These are phyloP conservation scores for Oxalis stricta DNA, from an alignment of 441 rosid species.

Conservation along the genomic window DNA sequence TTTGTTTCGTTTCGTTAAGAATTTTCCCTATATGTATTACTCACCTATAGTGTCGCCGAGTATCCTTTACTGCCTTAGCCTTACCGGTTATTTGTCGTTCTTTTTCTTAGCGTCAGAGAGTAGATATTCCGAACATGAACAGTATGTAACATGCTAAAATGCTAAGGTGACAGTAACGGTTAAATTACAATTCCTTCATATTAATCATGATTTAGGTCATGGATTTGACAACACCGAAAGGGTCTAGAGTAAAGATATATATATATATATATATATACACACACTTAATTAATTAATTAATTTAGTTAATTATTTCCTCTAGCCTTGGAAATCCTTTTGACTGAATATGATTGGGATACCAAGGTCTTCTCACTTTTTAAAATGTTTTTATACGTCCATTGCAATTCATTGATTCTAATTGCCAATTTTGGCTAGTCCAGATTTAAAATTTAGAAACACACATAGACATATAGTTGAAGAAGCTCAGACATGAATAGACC, in stretches of 20 bases:
- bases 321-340: conserved; percentile 26
- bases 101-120: no score
- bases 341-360: conserved; percentile 17
- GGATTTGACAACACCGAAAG: conserved; percentile 37
- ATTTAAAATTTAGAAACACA: background rate
- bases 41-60: no score
- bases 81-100: no score
- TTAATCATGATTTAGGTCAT: conserved; percentile 9
- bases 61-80: no score
- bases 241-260: conserved; percentile 5
- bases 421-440: background rate
- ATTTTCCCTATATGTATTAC: no score
- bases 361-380: conserved; percentile 1
- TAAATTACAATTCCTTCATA: background rate
- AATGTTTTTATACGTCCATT: background rate
- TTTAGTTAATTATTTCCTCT: no score
- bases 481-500: background rate
- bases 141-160: no score
- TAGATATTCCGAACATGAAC: no score
- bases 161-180: background rate
- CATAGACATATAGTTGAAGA: background rate
- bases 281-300: no score
- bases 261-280: background rate
- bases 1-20: no score
- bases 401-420: background rate